Base-by-base conservation (phyloP, 1,284 basidiomycete genomes). In the Grifola frondosa region DNA sequence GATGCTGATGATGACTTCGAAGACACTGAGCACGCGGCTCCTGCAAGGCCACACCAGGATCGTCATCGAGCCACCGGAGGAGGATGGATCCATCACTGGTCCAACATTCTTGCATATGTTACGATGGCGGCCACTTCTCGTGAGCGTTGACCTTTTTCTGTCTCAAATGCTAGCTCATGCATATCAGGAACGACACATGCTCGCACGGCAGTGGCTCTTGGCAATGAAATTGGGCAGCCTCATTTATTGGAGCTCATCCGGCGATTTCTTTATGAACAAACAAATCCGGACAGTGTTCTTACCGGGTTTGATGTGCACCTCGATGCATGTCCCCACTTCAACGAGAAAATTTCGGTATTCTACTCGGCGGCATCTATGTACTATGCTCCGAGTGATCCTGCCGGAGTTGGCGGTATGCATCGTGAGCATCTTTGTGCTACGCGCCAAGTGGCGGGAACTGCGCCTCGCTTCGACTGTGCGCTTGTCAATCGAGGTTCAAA, bases 381-480 rank as follows among this genome's bases (percentile, higher is more conserved):
- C 20, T 53, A 49, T 38, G 54, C 58, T n/a, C 58, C 54, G 12
- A 60, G 58, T 42, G 58, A 60, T 17, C 32, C 21, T 6, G 50
- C 34, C 30, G 54, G 58, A 2, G 11, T 40, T 6, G 32, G 38
- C 8, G 48, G 58, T 5, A 52, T 51, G 59, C 41, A 42, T 8
- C 36, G 21, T 2, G 44, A 57, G 24, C 32, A 26, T 16, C 53
- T 57, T n/a, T 40, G 48, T 13, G 31, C 44, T 3, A 40, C 40
- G 1, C 46, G 38, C 1, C 42, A 35, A 4, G 60, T 56, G 59
- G 15, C 41, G 3, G 17, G 24, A 19, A 33, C 30, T 2, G 3
- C 38, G 3, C 6, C 26, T 5, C 49, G 46, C 1, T 36, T 23
- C 15, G 49, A 51, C 38, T 44, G 42, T 33, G 43, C 39, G 9